A percentile compares a stretch with the other conserved stretches of the same genome.
phyloP scores from a whole-genome alignment of 345 rosid genomes.

The Linum trigynum region DNA sequence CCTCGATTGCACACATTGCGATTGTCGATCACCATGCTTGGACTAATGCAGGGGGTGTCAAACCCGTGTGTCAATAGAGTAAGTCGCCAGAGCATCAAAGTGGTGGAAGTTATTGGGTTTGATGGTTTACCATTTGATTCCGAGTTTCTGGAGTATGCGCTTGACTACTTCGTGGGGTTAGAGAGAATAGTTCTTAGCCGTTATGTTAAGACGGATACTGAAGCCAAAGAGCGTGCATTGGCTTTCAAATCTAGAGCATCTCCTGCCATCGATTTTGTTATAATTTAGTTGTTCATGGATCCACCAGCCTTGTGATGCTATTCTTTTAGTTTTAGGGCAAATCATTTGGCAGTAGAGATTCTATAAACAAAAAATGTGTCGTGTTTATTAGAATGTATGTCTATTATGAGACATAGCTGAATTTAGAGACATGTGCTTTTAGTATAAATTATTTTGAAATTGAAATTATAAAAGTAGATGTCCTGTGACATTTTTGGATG shows the following conservation, averaged over 20 bases:
- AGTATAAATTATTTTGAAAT: too few species aligned
- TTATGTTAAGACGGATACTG: neutral
- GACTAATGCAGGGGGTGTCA: neutral
- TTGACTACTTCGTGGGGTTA: neutral
- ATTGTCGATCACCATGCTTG: neutral
- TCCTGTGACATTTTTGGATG: too few species aligned
- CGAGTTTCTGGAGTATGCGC: neutral
- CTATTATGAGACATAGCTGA: too few species aligned
- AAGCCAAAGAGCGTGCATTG: neutral
- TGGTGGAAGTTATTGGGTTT: neutral
- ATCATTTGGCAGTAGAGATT: too few species aligned
- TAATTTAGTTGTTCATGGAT: too few species aligned
- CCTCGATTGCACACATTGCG: slow-evolving; percentile 3
- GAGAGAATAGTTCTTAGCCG: slow-evolving; percentile 3
- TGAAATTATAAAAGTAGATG: too few species aligned
- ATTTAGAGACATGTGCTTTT: too few species aligned
- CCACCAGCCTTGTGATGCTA: too few species aligned
- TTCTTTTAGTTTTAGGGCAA: too few species aligned
- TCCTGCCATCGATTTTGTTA: neutral
- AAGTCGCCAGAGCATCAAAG: neutral
- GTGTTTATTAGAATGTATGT: too few species aligned
- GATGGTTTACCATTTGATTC: neutral
- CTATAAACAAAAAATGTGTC: too few species aligned
- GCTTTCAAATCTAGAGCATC: neutral
- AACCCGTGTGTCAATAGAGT: too few species aligned